These are phyloP conservation scores for Ceratobasidium sp. DNA, from an alignment of 1,284 basidiomycete species.

Conservation along the genomic window DNA sequence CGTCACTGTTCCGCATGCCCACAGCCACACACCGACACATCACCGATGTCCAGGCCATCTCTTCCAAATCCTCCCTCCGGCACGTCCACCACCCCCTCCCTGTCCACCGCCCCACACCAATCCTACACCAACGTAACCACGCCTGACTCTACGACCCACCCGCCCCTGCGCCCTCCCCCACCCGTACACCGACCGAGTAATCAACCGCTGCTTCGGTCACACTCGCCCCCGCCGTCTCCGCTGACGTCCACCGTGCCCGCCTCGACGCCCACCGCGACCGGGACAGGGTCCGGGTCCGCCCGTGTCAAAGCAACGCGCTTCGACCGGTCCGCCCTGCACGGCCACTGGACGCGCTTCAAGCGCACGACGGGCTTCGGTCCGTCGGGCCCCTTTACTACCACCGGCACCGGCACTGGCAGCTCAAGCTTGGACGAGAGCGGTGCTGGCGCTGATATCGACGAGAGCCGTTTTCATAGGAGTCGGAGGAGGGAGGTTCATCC, in stretches of 20 bases:
- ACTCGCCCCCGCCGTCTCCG: neutral
- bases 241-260: slow-evolving; percentile 4
- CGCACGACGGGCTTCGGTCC: slow-evolving; percentile 36
- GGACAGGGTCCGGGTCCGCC: neutral
- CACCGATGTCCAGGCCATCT: neutral
- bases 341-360: slow-evolving; percentile 37
- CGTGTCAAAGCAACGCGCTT: slow-evolving; percentile 36
- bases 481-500: neutral
- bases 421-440: slow-evolving; percentile 29
- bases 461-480: neutral
- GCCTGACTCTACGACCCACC: neutral
- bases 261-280: slow-evolving; percentile 1
- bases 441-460: neutral
- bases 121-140: slow-evolving; percentile 8
- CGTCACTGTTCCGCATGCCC: slow-evolving; percentile 42
- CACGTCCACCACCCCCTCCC: slow-evolving; percentile 12
- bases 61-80: slow-evolving; percentile 24
- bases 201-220: neutral
- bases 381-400: slow-evolving; percentile 6
- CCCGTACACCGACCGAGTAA: neutral
- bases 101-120: neutral
- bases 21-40: slow-evolving; percentile 34
- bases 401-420: slow-evolving; percentile 40
- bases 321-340: slow-evolving; percentile 38
- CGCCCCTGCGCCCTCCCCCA: neutral